Evolutionary conservation across 2,329 filamentous ascomycete species (phyloP).

Genomic region (Aureobasidium melanogenum): DNA sequence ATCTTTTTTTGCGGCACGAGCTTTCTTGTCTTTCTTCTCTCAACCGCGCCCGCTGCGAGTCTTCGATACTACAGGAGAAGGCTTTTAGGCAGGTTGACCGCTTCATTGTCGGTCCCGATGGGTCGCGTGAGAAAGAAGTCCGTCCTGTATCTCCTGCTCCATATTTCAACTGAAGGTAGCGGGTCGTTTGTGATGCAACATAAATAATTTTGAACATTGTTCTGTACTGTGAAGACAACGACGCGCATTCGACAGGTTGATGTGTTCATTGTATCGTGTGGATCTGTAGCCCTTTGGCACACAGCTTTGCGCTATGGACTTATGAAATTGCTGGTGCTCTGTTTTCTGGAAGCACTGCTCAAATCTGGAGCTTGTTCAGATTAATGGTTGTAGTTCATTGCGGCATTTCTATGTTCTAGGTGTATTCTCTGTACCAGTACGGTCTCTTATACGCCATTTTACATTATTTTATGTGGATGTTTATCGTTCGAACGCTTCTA

Average conservation of each 20-base stretch:
- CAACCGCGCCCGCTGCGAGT: conserved; percentile 26
- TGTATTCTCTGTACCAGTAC: not conserved
- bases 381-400: conserved; percentile 3
- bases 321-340: not conserved
- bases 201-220: not conserved
- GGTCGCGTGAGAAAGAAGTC: conserved; percentile 35
- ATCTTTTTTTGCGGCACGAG: not conserved
- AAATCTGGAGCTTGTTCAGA: not conserved
- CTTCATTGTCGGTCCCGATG: conserved; percentile 36
- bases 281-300: not conserved
- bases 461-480: not conserved
- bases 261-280: not conserved
- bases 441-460: not conserved
- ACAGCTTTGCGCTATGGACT: too few species aligned
- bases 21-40: conserved; percentile 6
- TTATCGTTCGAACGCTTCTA: conserved; percentile 19
- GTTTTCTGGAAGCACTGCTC: not conserved
- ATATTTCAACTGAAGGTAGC: conserved; percentile 36
- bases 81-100: conserved; percentile 16
- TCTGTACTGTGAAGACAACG: too few species aligned
- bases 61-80: conserved; percentile 18
- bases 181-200: conserved; percentile 44
- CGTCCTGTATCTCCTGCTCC: conserved; percentile 46
- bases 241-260: not conserved
- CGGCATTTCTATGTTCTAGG: conserved; percentile 2